Base-by-base conservation (phyloP, 805 yeast genomes). In the Wickerhamiella australiensis region DNA sequence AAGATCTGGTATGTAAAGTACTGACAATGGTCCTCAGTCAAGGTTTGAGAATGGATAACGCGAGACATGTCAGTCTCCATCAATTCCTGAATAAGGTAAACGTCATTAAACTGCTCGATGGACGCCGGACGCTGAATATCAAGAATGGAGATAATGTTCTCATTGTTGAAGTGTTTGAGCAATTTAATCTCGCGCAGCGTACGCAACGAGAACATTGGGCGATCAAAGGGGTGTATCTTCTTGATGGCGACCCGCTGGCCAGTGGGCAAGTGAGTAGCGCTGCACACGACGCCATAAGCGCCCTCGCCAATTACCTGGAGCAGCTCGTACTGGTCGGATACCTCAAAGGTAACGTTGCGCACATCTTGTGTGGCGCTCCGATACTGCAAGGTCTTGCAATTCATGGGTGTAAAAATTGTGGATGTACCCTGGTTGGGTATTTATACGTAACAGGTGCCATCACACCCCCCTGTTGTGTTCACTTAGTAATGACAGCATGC, bases 11-110 rank as follows among this genome's bases (percentile, higher is more conserved):
- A 92, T 15, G 85, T 75, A 61, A 92, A 92, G 54, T 85, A 80
- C 68, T 92, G 98, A 65, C 85, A 88, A 65, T 92, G 98, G 27
- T 88, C 85, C 63, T 92, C 97, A 1, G 96, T 85, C 56, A 92
- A 71, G 0, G 94, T 84, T 65, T 92, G 97, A 9, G 95, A 84
- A 57, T 94, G 76, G 54, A 92, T 90, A 60, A 92, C 92, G 65
- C 90, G 97, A 66, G 90, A 96, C 86, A 92, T 82, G 65, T 92
- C 98, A 67, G 97, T 90, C 65, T 90, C 97, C 97, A 92, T 92
- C 59, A 90, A 71, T 66, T 90, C 98, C 57, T 65, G 68, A 35
- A 65, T 84, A 42, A 90, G 71, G 64, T 90, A 90, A 23, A 90
- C 95, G 61, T 88, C 96, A 54, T 78, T 76, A 64, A 90, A 86